These are phyloP conservation scores for Mycena maculata DNA, from an alignment of 768 basidiomycete genomes.

Conservation along the genomic window DNA sequence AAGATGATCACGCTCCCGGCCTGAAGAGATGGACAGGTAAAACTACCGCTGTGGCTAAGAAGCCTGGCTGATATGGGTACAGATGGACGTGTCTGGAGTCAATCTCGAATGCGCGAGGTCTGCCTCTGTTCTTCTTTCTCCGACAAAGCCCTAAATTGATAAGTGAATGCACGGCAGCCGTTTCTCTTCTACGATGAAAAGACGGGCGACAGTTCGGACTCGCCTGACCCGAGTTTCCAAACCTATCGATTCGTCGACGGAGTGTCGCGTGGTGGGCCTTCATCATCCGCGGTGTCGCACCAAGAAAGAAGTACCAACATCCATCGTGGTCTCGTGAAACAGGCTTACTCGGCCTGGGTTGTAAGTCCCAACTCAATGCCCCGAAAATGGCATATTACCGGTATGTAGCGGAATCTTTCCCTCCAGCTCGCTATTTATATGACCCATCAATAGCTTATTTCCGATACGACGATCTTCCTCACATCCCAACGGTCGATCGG, in stretches of 20 bases:
- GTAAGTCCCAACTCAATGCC: constrained; percentile 57
- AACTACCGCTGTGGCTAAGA: not conserved
- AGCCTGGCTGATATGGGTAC: constrained; percentile 11
- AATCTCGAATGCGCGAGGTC: constrained; percentile 74
- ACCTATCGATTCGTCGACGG: constrained; percentile 70
- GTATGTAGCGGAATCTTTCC: constrained; percentile 53
- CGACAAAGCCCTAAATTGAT: constrained; percentile 18
- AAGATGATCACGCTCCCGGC: constrained; percentile 73
- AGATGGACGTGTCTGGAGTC: constrained; percentile 78
- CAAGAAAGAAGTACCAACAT: constrained; percentile 65
- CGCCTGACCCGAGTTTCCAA: constrained; percentile 53
- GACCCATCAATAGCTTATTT: constrained; percentile 53
- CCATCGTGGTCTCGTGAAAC: constrained; percentile 71
- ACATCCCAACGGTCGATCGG: constrained; percentile 59
- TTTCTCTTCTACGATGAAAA: constrained; percentile 79
- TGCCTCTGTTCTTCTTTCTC: constrained; percentile 18
- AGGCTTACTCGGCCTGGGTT: constrained; percentile 79
- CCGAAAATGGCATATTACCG: constrained; percentile 75
- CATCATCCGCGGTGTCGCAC: constrained; percentile 67
- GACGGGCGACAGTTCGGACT: constrained; percentile 54
- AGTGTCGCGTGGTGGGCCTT: constrained; percentile 58
- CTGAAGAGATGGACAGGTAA: constrained; percentile 74
- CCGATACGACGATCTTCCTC: constrained; percentile 59
- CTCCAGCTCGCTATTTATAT: constrained; percentile 49
- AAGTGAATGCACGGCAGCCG: constrained; percentile 52